Evolutionary conservation across 2,329 filamentous ascomycete genomes (phyloP), one percentile per base, ranked within the genome.

Genomic region (Trichoderma guizhouense): DNA sequence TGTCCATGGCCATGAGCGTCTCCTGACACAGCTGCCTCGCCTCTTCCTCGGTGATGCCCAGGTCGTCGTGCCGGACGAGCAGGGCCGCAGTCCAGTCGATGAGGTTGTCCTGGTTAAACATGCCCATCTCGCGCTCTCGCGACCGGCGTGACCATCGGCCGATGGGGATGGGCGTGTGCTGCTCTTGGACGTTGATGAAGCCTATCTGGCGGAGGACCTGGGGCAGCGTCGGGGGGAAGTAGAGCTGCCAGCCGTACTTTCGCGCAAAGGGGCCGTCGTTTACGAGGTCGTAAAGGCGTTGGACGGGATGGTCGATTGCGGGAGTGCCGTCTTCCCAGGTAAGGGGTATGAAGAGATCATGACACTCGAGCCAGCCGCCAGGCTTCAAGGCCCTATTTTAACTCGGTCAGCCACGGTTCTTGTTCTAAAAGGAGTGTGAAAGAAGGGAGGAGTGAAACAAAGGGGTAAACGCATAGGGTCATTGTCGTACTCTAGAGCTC

Each of bases 291-390:
- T 82, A 82, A 24, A 83, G 74, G 4, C 69, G 74, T 47, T 81
- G 79, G 43, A 81, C 74, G 4, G 80, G 79, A 60, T 82, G 79
- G 8, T 78, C 73, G 14, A 74, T 71, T 5, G 73, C 74, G n/a
- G 71, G 74, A 18, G 75, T 77, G 36, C 76, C 78, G 69, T 84
- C 82, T 32, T 79, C 77, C 18, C 78, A 80, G 39, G 77, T 77
- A 21, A 82, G 75, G 57, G 77, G 74, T 7, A 79, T 77, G 12
- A 80, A 72, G 30, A 79, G 73, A 53, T 83, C 81, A 72, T 83
- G 80, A 24, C 81, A 78, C 67, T 84, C 82, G 61, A 83, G 75
- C 81, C 82, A 83, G 9, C 81, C 81, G n/a, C 82, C 81, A 14
- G 81, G 79, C 65, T 77, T 79, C 18, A 82, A 70, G 18, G 80